Evolutionary conservation across 176 grass and related monocot species (phyloP).

Genomic region (Musa itinerans): DNA sequence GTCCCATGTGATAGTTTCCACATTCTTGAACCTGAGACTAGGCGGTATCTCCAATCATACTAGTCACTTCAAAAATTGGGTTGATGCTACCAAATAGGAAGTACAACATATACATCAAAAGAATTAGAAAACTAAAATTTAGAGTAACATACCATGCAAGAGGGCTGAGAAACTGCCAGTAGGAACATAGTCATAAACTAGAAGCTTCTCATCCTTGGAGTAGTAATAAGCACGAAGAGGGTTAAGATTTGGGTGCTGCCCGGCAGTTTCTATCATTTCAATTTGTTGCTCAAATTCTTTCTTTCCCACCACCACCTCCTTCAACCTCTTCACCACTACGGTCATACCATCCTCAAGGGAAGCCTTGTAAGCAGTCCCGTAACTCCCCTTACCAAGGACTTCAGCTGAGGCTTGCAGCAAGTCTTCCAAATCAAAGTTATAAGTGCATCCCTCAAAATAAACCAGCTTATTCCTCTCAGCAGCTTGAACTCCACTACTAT

Average conservation of each 20-base stretch:
- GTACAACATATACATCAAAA: background rate
- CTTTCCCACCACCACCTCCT: slow-evolving; percentile 78
- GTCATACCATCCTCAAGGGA: slow-evolving; percentile 71
- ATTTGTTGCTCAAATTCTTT: slow-evolving; percentile 97
- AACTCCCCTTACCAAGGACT: slow-evolving; percentile 92
- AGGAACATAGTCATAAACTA: slow-evolving; percentile 80
- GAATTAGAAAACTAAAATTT: background rate
- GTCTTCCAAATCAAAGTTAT: slow-evolving; percentile 95
- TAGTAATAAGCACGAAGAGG: slow-evolving; percentile 87
- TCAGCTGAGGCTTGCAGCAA: slow-evolving; percentile 86
- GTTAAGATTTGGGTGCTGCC: slow-evolving; percentile 56
- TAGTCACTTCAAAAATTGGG: background rate
- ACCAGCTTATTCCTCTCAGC: slow-evolving; percentile 81
- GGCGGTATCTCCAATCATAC: background rate
- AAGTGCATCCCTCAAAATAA: slow-evolving; percentile 87
- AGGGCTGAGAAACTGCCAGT: slow-evolving; percentile 60
- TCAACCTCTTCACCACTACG: slow-evolving; percentile 94
- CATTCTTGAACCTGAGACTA: background rate
- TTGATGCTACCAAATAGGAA: background rate
- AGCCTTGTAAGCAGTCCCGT: slow-evolving; percentile 87
- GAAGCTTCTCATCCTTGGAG: slow-evolving; percentile 97
- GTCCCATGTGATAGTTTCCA: background rate
- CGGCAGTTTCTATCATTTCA: slow-evolving; percentile 71
- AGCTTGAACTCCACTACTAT: slow-evolving; percentile 79
- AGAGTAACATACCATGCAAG: slow-evolving; percentile 66